phyloP scores from a whole-genome alignment of 78 protist genomes.

The Dictyostelium intermedium region DNA sequence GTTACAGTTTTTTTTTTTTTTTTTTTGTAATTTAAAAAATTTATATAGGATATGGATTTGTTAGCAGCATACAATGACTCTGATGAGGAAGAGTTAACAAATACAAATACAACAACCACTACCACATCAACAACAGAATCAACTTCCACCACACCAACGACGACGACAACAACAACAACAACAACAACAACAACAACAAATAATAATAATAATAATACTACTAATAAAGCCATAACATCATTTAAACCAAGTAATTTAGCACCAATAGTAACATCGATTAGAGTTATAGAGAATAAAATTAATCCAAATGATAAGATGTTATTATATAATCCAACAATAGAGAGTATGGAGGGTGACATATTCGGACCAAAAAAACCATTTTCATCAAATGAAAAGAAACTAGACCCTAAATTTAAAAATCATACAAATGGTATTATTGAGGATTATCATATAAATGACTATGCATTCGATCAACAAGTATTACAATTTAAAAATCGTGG shows the following conservation, averaged over 20 bases:
- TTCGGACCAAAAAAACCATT: conserved; percentile 59
- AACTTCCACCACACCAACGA: too few species aligned
- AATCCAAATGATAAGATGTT: conserved; percentile 18
- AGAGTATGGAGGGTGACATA: conserved; percentile 26
- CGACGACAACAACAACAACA: neutral
- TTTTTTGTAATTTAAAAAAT: neutral
- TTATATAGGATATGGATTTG: neutral
- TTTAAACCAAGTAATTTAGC: conserved; percentile 36
- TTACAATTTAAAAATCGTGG: conserved; percentile 21
- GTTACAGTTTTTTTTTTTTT: neutral
- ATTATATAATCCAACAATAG: conserved; percentile 47
- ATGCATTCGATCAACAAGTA: conserved; percentile 52
- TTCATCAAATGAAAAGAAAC: conserved; percentile 21
- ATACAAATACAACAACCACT: neutral
- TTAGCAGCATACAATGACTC: neutral
- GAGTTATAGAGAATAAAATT: conserved; percentile 48
- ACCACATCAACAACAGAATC: neutral
- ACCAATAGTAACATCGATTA: neutral
- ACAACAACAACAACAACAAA: neutral
- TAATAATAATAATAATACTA: neutral
- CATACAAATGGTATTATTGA: conserved; percentile 62
- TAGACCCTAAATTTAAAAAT: conserved; percentile 37
- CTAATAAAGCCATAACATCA: conserved; percentile 4
- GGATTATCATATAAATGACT: conserved; percentile 23
- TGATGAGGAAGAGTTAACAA: neutral